These are phyloP conservation scores for Schizonepeta tenuifolia DNA, from an alignment of 257 asterid genomes.

Conservation along the genomic window DNA sequence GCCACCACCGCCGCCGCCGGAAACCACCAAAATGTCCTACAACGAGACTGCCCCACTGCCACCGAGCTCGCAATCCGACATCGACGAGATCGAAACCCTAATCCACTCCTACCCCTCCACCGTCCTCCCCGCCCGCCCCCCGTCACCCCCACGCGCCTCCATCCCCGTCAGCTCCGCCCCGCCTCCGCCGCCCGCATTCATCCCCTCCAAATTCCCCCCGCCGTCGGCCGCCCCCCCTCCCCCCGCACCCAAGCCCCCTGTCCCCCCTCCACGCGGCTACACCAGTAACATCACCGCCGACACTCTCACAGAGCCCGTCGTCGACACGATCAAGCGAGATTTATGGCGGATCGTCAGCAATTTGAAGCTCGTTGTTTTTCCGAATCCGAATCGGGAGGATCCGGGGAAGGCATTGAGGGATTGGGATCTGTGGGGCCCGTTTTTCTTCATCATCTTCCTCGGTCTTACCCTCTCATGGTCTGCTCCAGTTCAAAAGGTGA, in stretches of 20 bases:
- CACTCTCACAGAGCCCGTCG: slow-evolving; percentile 82
- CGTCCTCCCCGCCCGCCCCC: slow-evolving; percentile 66
- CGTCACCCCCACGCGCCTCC: slow-evolving; percentile 74
- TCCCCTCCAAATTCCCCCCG: slow-evolving; percentile 52
- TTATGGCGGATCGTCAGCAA: slow-evolving; percentile 67
- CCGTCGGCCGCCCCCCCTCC: slow-evolving; percentile 28
- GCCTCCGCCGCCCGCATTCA: slow-evolving; percentile 44
- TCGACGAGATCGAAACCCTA: slow-evolving; percentile 84
- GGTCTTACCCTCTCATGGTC: slow-evolving; percentile 89
- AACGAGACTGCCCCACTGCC: slow-evolving; percentile 55
- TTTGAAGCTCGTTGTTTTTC: slow-evolving; percentile 84
- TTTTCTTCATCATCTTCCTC: slow-evolving; percentile 83
- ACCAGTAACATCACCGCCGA: slow-evolving; percentile 48
- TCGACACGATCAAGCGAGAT: slow-evolving; percentile 85
- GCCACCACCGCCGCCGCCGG: slow-evolving; percentile 14
- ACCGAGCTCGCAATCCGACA: slow-evolving; percentile 80
- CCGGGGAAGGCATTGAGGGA: slow-evolving; percentile 85
- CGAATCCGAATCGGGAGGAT: slow-evolving; percentile 80
- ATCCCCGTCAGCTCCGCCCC: slow-evolving; percentile 57
- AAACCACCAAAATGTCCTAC: slow-evolving; percentile 45
- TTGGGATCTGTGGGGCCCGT: slow-evolving; percentile 94
- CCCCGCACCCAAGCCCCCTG: slow-evolving; percentile 38
- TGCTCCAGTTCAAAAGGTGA: slow-evolving; percentile 79
- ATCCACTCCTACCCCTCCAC: slow-evolving; percentile 63
- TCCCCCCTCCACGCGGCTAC: slow-evolving; percentile 38